These are phyloP conservation scores for Dacryopinax spathularia DNA, from an alignment of 768 basidiomycete genomes.

Conservation along the genomic window DNA sequence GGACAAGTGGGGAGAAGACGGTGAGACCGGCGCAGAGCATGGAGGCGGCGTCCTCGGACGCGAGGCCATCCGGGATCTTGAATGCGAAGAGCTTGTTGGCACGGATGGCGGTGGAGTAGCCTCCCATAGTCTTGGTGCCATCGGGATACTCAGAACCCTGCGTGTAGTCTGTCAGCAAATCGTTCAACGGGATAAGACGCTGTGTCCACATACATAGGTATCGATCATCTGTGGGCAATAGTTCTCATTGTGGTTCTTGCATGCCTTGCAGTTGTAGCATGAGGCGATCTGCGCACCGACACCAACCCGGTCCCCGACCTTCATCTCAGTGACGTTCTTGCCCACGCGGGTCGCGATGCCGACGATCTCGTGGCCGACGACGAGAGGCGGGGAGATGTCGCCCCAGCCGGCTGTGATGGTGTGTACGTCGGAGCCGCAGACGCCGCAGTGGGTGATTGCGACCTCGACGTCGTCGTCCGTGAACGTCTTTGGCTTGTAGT, in stretches of 20 bases:
- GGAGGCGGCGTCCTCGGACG: constrained; percentile 28
- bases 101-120: constrained; percentile 28
- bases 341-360: constrained; percentile 24
- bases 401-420: not conserved
- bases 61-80: constrained; percentile 25
- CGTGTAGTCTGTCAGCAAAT: not conserved
- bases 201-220: constrained; percentile 20
- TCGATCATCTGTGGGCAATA: not conserved
- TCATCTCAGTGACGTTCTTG: constrained; percentile 23
- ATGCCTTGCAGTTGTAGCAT: constrained; percentile 13
- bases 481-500: constrained; percentile 4
- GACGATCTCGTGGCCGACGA: constrained; percentile 15
- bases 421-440: constrained; percentile 5
- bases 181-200: not conserved
- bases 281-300: constrained; percentile 26
- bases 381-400: not conserved
- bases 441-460: constrained; percentile 4
- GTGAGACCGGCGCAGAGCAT: constrained; percentile 29
- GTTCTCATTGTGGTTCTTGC: constrained; percentile 4
- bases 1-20: constrained; percentile 25
- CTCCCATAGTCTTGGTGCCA: constrained; percentile 7
- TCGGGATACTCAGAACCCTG: not conserved
- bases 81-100: constrained; percentile 29
- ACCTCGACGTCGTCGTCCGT: constrained; percentile 6
- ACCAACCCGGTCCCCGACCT: constrained; percentile 25